Conservation (phyloP, 108 stramenopile genomes). For the Craspedostauros australis region DNA sequence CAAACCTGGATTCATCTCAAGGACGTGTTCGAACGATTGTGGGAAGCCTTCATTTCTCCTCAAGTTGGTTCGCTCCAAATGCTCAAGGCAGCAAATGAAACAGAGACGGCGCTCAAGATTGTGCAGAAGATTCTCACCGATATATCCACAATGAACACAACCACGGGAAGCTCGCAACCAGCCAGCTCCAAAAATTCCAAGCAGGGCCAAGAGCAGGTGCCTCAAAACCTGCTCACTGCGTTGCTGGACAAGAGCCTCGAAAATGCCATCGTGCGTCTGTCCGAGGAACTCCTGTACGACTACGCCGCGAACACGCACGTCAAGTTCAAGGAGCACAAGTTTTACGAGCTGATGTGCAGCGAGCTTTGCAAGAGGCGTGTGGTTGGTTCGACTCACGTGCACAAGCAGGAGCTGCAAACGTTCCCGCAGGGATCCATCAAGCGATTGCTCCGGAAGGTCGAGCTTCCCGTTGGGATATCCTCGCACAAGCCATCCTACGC, state of each 20-base stretch:
- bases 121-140: no score
- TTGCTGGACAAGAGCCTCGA: no score
- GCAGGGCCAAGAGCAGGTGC: constrained; percentile 2
- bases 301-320: constrained; percentile 49
- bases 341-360: constrained; percentile 74
- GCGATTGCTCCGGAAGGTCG: constrained; percentile 50
- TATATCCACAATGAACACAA: no score
- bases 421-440: constrained; percentile 54
- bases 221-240: not conserved
- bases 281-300: constrained; percentile 57
- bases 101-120: no score
- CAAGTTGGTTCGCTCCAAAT: constrained; percentile 17
- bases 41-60: constrained; percentile 65
- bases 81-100: constrained; percentile 22
- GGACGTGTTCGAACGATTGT: constrained; percentile 39
- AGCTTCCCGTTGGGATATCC: constrained; percentile 69
- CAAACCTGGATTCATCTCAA: constrained; percentile 17
- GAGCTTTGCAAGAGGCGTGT: constrained; percentile 31
- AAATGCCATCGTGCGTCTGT: no score
- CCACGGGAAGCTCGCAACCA: no score
- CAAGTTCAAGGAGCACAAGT: constrained; percentile 67
- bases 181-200: no score
- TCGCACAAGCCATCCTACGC: constrained; percentile 51
- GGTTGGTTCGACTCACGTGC: constrained; percentile 12
- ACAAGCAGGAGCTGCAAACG: constrained; percentile 22